Evolutionary conservation across 106 monocot species (phyloP), one percentile per base, ranked within the genome.

Genomic region (Phalaenopsis aphrodite): DNA sequence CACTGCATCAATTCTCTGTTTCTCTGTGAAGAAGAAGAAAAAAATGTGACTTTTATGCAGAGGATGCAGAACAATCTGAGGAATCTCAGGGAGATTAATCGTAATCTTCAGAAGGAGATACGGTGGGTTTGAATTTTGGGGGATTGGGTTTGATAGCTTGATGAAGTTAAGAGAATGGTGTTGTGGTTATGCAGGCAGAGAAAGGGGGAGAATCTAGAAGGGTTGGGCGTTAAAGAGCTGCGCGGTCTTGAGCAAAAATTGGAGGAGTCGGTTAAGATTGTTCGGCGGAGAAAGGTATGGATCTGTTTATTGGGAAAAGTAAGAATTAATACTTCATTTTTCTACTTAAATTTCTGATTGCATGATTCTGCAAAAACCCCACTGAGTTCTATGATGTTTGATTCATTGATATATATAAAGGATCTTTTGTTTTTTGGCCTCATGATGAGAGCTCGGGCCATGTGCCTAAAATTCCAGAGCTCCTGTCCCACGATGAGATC

Each of bases 21-120:
- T 16, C 6, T 45, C 49, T 58, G 18, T 69, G 36, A 69, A 30
- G 30, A 30, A 30, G 30, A 30, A 30, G 30, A 30, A 30, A 30
- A 68, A 69, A 69, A 23, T 15, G n/a, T 37, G 69, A 3, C 39
- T 69, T 69, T 36, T n/a, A 72, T 38, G 24, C 80, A 96, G 96
- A 93, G 77, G 64, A 96, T 96, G 96, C 91, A 94, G 82, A 89
- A 86, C 14, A 88, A 83, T 23, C 72, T 96, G 81, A 83, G 77
- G 8, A 91, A 92, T 80, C 90, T 94, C 57, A 91, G 85, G 85
- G 83, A 96, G 66, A 87, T 92, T 83, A 96, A 96, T 75, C 61
- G 77, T 36, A 90, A 88, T 38, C 91, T 96, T 72, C 90, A 90
- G 38, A 90, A 77, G 52, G 91, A 96, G 82, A 92, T 96, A 55